Base-by-base conservation (phyloP, 768 basidiomycete species). In the Leucogyrophana mollusca region DNA sequence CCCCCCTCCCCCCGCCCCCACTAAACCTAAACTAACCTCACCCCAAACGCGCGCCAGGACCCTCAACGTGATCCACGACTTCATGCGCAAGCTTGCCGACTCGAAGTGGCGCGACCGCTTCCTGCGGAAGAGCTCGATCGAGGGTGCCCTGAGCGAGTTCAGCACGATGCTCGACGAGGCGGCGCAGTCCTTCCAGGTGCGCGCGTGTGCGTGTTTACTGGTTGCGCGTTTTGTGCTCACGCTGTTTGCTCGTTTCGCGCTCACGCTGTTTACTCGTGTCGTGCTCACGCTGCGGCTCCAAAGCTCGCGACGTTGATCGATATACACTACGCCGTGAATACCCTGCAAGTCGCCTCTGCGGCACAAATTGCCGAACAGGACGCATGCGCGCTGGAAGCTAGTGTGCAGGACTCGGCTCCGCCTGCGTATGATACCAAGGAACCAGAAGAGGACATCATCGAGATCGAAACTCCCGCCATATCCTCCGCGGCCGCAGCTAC, bases 241-340 rank as follows among this genome's bases (percentile, higher is more conserved):
- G n/a, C n/a, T n/a, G n/a, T n/a, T 24, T 18, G 4, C 18, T 23
- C 11, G 35, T 16, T 17, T 25, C 7, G 20, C 10, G 34, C 45
- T n/a, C n/a, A 13, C 9, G 22, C 7, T n/a, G n/a, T n/a, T n/a
- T n/a, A 11, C 18, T 9, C 21, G 18, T 13, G 24, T 24, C 40
- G 24, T 40, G n/a, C 23, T n/a, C 16, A 16, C 17, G 4, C 21
- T 40, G 18, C 40, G 34, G 17, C 25, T 3, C 36, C 17, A 13
- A 47, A 77, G 77, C 66, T 77, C 5, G 68, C 73, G 5, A 71
- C 73, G 0, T 65, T 78, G 4, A 76, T 78, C 33, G 69, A 73
- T 39, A 67, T 78, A 14, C 76, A 78, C 50, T 67, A 70, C 45
- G 62, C 69, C 16, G 54, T 75, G n/a, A n/a, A n/a, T n/a, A n/a